Base-by-base conservation (phyloP, 305 asterid genomes). In the Striga hermonthica region DNA sequence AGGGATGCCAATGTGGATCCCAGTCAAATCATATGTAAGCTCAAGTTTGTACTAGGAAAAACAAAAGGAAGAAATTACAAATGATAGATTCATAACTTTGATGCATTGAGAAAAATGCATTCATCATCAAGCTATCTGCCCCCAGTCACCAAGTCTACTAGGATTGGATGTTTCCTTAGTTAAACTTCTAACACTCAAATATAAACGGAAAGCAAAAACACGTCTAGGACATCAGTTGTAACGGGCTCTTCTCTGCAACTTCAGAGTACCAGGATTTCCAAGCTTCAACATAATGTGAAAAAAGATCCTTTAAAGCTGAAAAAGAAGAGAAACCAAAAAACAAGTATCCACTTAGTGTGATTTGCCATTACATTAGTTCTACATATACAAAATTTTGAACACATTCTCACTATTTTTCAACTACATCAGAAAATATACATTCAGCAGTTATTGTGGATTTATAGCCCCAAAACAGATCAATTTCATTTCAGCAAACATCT, bases 181-280 rank as follows among this genome's bases (percentile, higher is more conserved):
- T 9, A 28, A 62, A 57, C 70, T 72, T 41, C 57, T 13, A 53
- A 36, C 38, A 57, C 69, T 14, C 64, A 22, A 13, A 59, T 58
- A 8, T 40, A 35, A 14, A 12, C 7, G 44, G 44, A 60, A 47
- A 55, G 57, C 64, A 50, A 15, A 64, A 15, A 64, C 40, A 45
- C 36, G 59, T 59, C 82, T 48, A 84, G 64, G 94, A 82, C 71
- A 66, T 61, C 57, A 78, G 74, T 55, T 79, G 81, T 62, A 80
- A 66, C 31, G 93, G 84, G 67, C 79, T 82, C 91, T 85, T 88
- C 69, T 84, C 92, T 57, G 90, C 90, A 66, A 86, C 89, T 78
- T 92, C 97, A 78, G 85, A 76, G 80, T 79, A 86, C 97, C 98
- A 92, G 22, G 97, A 86, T 57, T 83, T 81, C 96, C 96, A 92